Conservation (phyloP, 2,329 filamentous ascomycete species). For the Sclerotinia borealis region DNA sequence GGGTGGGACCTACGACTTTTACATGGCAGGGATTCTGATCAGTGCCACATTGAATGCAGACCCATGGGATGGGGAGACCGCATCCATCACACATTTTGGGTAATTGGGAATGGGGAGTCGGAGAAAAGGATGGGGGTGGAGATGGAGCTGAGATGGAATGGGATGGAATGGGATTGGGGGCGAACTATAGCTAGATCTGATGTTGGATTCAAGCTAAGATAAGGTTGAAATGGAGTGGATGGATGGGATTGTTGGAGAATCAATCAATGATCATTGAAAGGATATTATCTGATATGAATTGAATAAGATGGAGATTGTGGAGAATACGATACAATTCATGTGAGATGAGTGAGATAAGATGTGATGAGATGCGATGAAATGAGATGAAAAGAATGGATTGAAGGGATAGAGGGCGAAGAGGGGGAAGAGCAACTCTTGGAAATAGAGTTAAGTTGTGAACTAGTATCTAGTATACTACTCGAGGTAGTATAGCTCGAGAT, state of each 20-base stretch:
- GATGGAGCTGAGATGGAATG: not conserved
- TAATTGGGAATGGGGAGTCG: not conserved
- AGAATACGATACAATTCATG: not conserved
- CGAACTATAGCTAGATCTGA: too few relatives aligned
- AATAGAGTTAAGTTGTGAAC: not conserved
- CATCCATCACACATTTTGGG: constrained; percentile 11
- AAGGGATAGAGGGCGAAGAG: too few relatives aligned
- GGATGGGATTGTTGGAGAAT: not conserved
- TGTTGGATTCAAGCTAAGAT: not conserved
- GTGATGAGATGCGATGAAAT: not conserved
- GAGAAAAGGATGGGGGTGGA: not conserved
- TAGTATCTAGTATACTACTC: not conserved
- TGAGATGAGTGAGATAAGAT: not conserved
- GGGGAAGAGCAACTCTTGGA: not conserved
- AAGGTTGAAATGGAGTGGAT: not conserved
- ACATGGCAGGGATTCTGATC: constrained; percentile 52
- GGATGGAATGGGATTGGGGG: not conserved
- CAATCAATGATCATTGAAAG: not conserved
- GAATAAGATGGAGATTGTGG: not conserved
- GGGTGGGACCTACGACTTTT: constrained; percentile 49
- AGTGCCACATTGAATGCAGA: constrained; percentile 41
- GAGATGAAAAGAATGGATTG: not conserved
- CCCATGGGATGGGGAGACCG: constrained; percentile 13
- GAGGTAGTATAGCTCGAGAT: too few relatives aligned
- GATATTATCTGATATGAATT: not conserved